These are phyloP conservation scores for Thelephora terrestris DNA, from an alignment of 1,284 basidiomycete genomes.

Conservation along the genomic window DNA sequence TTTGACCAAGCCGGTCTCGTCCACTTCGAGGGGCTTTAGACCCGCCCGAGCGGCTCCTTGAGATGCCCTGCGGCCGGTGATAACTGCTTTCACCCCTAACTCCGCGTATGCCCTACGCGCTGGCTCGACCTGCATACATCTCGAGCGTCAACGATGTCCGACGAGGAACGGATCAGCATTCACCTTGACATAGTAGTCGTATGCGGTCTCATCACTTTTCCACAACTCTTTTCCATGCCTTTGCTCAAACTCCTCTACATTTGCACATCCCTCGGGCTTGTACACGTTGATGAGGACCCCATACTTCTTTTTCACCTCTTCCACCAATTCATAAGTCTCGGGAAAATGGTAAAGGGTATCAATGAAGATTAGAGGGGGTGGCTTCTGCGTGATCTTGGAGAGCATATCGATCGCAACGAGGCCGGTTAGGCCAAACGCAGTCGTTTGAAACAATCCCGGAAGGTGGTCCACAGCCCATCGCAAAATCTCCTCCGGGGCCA, in stretches of 20 bases:
- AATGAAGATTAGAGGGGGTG: conserved; percentile 80
- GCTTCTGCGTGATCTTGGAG: conserved; percentile 56
- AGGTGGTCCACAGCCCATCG: conserved; percentile 75
- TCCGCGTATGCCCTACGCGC: conserved; percentile 81
- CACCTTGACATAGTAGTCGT: conserved; percentile 90
- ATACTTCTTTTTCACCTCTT: conserved; percentile 73
- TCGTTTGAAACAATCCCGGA: conserved; percentile 81
- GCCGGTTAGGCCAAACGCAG: conserved; percentile 89
- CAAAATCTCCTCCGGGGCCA: conserved; percentile 76
- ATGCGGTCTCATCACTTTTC: conserved; percentile 82
- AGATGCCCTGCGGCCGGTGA: conserved; percentile 88
- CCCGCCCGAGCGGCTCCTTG: conserved; percentile 84
- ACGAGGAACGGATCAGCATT: conserved; percentile 20
- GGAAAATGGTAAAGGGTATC: conserved; percentile 97
- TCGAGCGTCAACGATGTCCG: neutral
- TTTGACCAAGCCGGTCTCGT: conserved; percentile 88
- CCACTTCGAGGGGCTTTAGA: conserved; percentile 84
- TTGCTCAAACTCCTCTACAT: conserved; percentile 68
- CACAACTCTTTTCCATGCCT: conserved; percentile 80
- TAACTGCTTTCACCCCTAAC: conserved; percentile 78
- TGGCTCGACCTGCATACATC: conserved; percentile 72
- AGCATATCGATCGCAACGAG: conserved; percentile 90
- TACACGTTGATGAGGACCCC: conserved; percentile 67
- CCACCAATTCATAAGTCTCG: conserved; percentile 85
- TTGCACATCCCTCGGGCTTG: conserved; percentile 67